phyloP scores from a whole-genome alignment of 305 asterid species.

The Rubia peregrina region DNA sequence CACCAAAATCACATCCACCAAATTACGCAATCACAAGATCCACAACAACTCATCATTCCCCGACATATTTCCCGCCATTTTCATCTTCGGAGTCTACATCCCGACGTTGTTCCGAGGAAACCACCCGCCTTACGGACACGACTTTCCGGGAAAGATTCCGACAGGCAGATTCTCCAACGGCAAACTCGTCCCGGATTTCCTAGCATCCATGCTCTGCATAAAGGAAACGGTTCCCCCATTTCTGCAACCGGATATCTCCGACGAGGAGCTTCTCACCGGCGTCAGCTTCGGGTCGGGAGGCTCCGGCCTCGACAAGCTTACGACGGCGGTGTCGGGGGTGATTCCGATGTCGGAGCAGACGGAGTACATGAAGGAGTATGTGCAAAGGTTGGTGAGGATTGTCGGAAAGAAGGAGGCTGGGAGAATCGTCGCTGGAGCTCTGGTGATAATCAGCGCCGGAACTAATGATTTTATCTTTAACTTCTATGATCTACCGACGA shows the following conservation, averaged over 20 bases:
- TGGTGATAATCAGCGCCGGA: slow-evolving; percentile 57
- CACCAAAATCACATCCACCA: slow-evolving; percentile 4
- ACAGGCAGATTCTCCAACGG: slow-evolving; percentile 71
- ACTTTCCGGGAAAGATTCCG: slow-evolving; percentile 41
- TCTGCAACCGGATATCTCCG: slow-evolving; percentile 43
- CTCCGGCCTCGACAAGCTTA: slow-evolving; percentile 61
- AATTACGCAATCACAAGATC: slow-evolving; percentile 8
- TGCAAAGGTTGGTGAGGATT: slow-evolving; percentile 30
- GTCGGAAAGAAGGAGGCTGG: slow-evolving; percentile 37
- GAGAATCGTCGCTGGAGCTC: slow-evolving; percentile 28
- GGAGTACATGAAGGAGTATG: slow-evolving; percentile 28
- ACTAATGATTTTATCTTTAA: slow-evolving; percentile 57
- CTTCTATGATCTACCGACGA: slow-evolving; percentile 46
- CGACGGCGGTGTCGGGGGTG: slow-evolving; percentile 38
- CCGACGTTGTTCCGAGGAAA: slow-evolving; percentile 39
- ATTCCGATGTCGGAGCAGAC: slow-evolving; percentile 45
- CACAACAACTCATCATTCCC: slow-evolving; percentile 14
- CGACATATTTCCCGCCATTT: slow-evolving; percentile 38
- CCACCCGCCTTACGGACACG: slow-evolving; percentile 53
- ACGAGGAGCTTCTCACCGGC: slow-evolving; percentile 46
- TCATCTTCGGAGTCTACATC: slow-evolving; percentile 63
- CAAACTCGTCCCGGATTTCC: slow-evolving; percentile 55
- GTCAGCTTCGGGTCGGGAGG: slow-evolving; percentile 76
- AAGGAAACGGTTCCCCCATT: slow-evolving; percentile 59
- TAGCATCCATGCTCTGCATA: slow-evolving; percentile 49